Evolutionary conservation across 2,329 filamentous ascomycete species (phyloP).

Genomic region (Fusarium clavum): DNA sequence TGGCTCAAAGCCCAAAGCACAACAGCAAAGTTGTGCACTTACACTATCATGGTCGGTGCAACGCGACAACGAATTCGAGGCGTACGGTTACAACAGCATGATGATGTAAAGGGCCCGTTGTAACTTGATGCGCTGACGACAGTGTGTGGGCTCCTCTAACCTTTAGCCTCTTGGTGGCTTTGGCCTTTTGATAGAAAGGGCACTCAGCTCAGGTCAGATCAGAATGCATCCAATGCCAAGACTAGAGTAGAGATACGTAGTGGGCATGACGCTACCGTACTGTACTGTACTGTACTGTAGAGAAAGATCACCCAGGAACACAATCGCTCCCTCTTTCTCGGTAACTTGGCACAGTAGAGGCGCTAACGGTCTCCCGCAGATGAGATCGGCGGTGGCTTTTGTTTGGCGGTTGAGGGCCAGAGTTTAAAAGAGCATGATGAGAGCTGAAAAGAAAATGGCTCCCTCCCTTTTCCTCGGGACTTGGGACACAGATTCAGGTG

Average conservation of each 20-base stretch:
- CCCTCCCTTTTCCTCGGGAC: neutral
- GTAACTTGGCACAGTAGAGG: constrained; percentile 24
- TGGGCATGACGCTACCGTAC: neutral
- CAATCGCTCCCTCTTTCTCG: constrained; percentile 5
- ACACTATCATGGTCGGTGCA: constrained; percentile 5
- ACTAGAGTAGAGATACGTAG: constrained; percentile 1
- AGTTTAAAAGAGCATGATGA: neutral
- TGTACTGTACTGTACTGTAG: neutral
- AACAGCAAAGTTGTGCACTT: constrained; percentile 2
- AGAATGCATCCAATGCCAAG: constrained; percentile 7
- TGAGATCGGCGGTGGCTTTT: constrained; percentile 38
- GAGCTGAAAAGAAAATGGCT: constrained; percentile 25
- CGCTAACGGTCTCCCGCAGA: constrained; percentile 32
- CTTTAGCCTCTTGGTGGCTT: neutral
- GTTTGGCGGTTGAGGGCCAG: constrained; percentile 1
- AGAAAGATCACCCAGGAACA: constrained; percentile 15
- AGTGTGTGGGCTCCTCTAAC: neutral
- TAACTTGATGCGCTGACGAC: constrained; percentile 1
- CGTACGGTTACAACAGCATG: neutral
- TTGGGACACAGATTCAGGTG: neutral
- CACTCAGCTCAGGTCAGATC: neutral
- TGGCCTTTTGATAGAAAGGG: constrained; percentile 8
- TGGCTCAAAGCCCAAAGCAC: neutral
- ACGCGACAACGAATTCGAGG: constrained; percentile 1
- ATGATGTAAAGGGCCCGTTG: constrained; percentile 1